phyloP scores from a whole-genome alignment of 192 early-diverging fungal species.

The Linnemannia schmuckeri region DNA sequence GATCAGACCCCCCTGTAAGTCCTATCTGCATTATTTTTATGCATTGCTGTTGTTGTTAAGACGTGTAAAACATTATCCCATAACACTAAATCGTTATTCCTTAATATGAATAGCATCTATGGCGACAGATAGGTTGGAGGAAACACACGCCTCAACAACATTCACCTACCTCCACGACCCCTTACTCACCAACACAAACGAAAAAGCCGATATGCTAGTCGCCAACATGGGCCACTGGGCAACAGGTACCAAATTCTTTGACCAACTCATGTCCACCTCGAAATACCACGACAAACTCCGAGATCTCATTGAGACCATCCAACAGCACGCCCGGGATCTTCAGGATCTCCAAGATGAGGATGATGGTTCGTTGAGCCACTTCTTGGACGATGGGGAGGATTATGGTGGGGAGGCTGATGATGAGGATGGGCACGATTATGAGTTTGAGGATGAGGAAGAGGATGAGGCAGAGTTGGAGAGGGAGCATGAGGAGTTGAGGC shows the following conservation, averaged over 20 bases:
- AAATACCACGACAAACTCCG: slow-evolving; percentile 36
- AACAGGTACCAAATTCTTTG: slow-evolving; percentile 35
- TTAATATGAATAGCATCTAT: not conserved
- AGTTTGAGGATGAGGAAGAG: not conserved
- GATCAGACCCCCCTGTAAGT: slow-evolving; percentile 10
- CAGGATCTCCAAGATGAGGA: slow-evolving; percentile 36
- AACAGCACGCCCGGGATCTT: slow-evolving; percentile 25
- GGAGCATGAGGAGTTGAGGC: slow-evolving; percentile 15
- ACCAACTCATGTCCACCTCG: slow-evolving; percentile 34
- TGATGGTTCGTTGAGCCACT: not conserved
- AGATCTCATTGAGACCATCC: slow-evolving; percentile 20
- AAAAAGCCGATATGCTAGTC: slow-evolving; percentile 27
- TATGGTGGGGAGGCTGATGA: not conserved
- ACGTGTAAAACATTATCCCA: not conserved
- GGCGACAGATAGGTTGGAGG: not conserved
- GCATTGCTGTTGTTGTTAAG: not conserved
- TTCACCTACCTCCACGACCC: slow-evolving; percentile 32
- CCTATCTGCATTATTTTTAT: not conserved
- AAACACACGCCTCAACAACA: slow-evolving; percentile 21
- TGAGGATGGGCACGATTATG: not conserved
- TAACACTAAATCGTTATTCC: not conserved
- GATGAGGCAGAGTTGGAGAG: slow-evolving; percentile 24
- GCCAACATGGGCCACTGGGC: slow-evolving; percentile 47
- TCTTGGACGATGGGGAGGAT: slow-evolving; percentile 12
- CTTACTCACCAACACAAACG: not conserved